Evolutionary conservation across 1,284 basidiomycete species (phyloP), one percentile per base, ranked within the genome.

Genomic region (Irpex rosettiformis): DNA sequence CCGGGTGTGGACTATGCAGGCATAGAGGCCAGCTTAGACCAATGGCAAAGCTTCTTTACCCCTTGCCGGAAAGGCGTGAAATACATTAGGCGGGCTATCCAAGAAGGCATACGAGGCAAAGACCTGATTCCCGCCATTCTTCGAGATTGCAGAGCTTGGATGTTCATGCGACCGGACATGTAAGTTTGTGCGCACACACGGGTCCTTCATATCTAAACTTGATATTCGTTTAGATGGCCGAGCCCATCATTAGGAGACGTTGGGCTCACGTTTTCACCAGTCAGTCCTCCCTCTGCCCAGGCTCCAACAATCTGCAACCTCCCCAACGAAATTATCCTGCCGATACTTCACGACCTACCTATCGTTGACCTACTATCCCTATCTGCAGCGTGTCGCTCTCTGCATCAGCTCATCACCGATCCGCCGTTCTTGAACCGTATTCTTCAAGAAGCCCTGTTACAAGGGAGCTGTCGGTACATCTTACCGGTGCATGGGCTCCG

Each of bases 161-260:
- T 60, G 59, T 60, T 60, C 52, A 58, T 58, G 59, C 49, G 59
- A 18, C 59, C 59, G 3, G 56, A 60, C 42, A 6, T 57, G 59
- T 60, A 40, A 22, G 59, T 60, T 11, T 4, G n/a, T 56, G 29
- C 29, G 3, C 21, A 6, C 25, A n/a, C n/a, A n/a, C n/a, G n/a
- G n/a, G n/a, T n/a, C n/a, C n/a, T n/a, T n/a, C n/a, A n/a, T n/a
- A n/a, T n/a, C n/a, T n/a, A n/a, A n/a, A n/a, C n/a, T n/a, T n/a
- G n/a, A n/a, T n/a, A n/a, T n/a, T n/a, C n/a, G n/a, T 7, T 18
- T 25, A 59, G 58, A 13, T 59, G 54, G 54, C 58, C 58, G 3
- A 21, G 2, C 5, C 58, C 58, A 3, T 4, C 45, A 7, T 6
- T 25, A 27, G 1, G n/a, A 11, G 40, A 22, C 2, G 25, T 1